Evolutionary conservation across 805 yeast genomes (phyloP), one percentile per base, ranked within the genome.

Genomic region (Wickerhamomyces hampshirensis): DNA sequence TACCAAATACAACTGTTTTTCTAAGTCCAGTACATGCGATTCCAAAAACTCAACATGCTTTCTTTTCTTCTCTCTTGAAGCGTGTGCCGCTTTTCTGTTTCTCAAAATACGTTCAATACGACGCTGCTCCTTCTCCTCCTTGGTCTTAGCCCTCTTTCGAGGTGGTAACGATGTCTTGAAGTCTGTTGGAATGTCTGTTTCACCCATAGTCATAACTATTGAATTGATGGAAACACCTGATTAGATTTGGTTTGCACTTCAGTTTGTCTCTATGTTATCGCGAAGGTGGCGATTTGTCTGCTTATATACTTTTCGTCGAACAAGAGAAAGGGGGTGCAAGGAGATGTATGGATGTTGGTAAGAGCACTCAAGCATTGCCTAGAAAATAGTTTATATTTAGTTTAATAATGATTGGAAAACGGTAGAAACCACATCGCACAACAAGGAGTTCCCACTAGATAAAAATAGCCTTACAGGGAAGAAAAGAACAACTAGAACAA

Each of bases 11-110:
- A 50, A 30, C 29, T 54, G 55, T 37, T 47, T 48, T 38, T 54
- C 59, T 28, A 54, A 13, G 26, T 50, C 55, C 4, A 46, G 28
- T 3, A 54, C 55, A 27, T 53, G 53, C 2, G 50, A 38, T 35
- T 91, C 97, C 48, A 93, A 70, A 44, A 75, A 78, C 61, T 88
- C 96, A 39, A 93, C 82, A 57, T 91, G 95, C 56, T 80, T 77
- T 58, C 98, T 76, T 74, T 91, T 91, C 75, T 91, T 89, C 58
- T 93, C 98, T 48, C 98, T 76, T 19, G 96, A 85, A 35, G 96
- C 95, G 59, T 91, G 98, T 32, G 98, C 98, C 12, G 98, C 98
- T 58, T 91, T 83, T 55, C 98, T 77, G 63, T 91, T 91, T 58
- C 98, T 75, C 51, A 91, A 69, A 34, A 93, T 89, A 34, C 98